Percentiles rank a stretch among this genome's conserved stretches.
phyloP scores from a whole-genome alignment of 2,329 filamentous ascomycete species.

The Sclerotinia borealis region DNA sequence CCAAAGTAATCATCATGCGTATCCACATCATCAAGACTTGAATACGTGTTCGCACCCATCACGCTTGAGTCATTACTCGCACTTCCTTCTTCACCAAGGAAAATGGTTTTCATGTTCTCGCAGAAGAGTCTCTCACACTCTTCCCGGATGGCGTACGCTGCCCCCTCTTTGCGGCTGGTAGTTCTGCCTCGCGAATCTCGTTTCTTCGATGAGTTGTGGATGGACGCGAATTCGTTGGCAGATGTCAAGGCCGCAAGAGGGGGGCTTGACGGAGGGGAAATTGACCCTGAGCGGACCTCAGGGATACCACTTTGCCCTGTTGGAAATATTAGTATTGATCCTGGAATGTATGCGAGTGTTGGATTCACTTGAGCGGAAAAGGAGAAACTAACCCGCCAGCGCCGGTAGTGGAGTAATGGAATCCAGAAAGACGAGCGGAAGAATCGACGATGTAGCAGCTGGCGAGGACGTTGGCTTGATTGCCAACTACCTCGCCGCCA shows the following conservation, averaged over 20 bases:
- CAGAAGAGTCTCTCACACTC: slow-evolving; percentile 99
- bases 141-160: slow-evolving; percentile 93
- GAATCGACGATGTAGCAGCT: slow-evolving; percentile 83
- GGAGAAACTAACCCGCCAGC: slow-evolving; percentile 56
- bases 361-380: neutral
- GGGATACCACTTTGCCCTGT: slow-evolving; percentile 88
- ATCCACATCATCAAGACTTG: slow-evolving; percentile 29
- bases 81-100: slow-evolving; percentile 92
- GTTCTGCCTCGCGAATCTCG: slow-evolving; percentile 31
- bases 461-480: slow-evolving; percentile 72
- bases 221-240: slow-evolving; percentile 60
- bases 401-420: slow-evolving; percentile 95
- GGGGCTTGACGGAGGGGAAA: slow-evolving; percentile 84
- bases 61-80: slow-evolving; percentile 75
- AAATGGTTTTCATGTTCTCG: slow-evolving; percentile 86
- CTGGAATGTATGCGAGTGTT: neutral
- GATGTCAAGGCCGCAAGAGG: slow-evolving; percentile 71
- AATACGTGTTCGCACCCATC: slow-evolving; percentile 65
- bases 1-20: slow-evolving; percentile 25
- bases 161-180: slow-evolving; percentile 69
- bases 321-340: slow-evolving; percentile 21
- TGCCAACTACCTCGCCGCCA: slow-evolving; percentile 51
- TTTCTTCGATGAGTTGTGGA: slow-evolving; percentile 39
- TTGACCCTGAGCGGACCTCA: slow-evolving; percentile 64
- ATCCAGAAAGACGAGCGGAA: slow-evolving; percentile 67